phyloP scores from a whole-genome alignment of 108 stramenopile genomes.

The Fistulifera pelliculosa region DNA sequence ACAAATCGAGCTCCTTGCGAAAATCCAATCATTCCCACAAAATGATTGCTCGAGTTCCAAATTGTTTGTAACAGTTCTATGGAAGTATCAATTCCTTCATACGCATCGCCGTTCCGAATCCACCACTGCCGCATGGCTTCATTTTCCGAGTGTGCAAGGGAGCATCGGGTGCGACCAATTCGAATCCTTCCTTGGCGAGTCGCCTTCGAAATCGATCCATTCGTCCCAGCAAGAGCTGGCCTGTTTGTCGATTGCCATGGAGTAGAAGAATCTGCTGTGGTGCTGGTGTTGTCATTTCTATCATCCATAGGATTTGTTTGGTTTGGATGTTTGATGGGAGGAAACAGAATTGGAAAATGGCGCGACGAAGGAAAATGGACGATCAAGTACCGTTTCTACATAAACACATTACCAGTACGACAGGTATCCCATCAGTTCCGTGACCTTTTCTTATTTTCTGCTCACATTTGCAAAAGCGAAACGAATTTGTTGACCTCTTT shows the following conservation, averaged over 20 bases:
- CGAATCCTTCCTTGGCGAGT: constrained; percentile 28
- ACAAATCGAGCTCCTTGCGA: constrained; percentile 67
- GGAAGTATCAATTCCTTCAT: constrained; percentile 54
- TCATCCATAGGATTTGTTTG: too few species aligned
- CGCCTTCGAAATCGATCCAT: constrained; percentile 42
- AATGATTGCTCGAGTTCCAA: constrained; percentile 20
- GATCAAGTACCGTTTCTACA: too few species aligned
- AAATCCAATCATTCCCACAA: constrained; percentile 68
- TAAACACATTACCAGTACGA: too few species aligned
- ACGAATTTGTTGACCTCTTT: too few species aligned
- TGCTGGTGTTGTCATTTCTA: neutral
- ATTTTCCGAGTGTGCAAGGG: constrained; percentile 29
- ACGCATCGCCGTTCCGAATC: constrained; percentile 25
- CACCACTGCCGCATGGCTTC: constrained; percentile 24
- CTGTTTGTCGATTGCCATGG: constrained; percentile 76
- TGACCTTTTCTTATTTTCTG: too few species aligned
- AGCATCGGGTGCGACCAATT: constrained; percentile 59
- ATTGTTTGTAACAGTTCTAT: constrained; percentile 25
- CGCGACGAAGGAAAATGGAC: too few species aligned
- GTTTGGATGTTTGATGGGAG: too few species aligned
- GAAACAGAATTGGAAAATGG: too few species aligned
- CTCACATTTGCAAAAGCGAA: too few species aligned
- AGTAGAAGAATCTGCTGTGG: constrained; percentile 34
- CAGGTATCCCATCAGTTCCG: too few species aligned
- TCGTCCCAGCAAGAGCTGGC: constrained; percentile 52